Conservation (phyloP, 2,329 filamentous ascomycete genomes). For the Penicillium sclerotiorum region DNA sequence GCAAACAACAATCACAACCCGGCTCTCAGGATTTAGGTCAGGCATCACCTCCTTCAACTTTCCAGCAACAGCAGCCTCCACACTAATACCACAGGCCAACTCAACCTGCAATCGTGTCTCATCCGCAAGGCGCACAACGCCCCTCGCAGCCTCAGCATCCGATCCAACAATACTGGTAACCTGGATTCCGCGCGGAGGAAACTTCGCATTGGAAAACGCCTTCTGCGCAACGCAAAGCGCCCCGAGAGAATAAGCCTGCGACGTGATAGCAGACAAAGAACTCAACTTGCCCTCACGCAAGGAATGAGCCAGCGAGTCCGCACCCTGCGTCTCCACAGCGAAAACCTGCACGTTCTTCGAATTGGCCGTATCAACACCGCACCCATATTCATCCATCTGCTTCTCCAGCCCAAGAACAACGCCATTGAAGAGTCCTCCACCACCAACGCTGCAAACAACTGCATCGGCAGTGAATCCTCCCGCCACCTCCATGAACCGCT, state of each 20-base stretch:
- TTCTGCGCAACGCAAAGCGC: slow-evolving; percentile 65
- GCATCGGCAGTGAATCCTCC: slow-evolving; percentile 58
- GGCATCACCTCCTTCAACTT: slow-evolving; percentile 29
- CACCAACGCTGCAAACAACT: slow-evolving; percentile 76
- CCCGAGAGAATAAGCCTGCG: slow-evolving; percentile 71
- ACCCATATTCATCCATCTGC: slow-evolving; percentile 12
- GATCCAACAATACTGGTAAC: slow-evolving; percentile 64
- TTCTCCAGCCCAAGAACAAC: slow-evolving; percentile 64
- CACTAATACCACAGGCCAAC: slow-evolving; percentile 75
- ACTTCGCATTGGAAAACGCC: slow-evolving; percentile 64
- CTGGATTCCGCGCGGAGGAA: slow-evolving; percentile 40
- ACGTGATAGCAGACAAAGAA: slow-evolving; percentile 69
- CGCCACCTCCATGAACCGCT: neutral
- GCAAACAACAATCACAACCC: slow-evolving; percentile 42
- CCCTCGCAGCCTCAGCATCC: slow-evolving; percentile 76
- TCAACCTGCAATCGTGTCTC: slow-evolving; percentile 79
- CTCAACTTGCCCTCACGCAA: slow-evolving; percentile 58
- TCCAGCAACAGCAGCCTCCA: slow-evolving; percentile 50
- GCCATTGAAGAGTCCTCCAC: slow-evolving; percentile 76
- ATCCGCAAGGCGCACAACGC: slow-evolving; percentile 73
- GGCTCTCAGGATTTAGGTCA: slow-evolving; percentile 32
- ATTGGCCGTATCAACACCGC: neutral
- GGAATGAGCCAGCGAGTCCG: slow-evolving; percentile 66
- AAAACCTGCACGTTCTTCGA: slow-evolving; percentile 52
- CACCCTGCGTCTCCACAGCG: slow-evolving; percentile 72